Evolutionary conservation across 2,329 filamentous ascomycete genomes (phyloP).

Genomic region (Microdochium paspali): DNA sequence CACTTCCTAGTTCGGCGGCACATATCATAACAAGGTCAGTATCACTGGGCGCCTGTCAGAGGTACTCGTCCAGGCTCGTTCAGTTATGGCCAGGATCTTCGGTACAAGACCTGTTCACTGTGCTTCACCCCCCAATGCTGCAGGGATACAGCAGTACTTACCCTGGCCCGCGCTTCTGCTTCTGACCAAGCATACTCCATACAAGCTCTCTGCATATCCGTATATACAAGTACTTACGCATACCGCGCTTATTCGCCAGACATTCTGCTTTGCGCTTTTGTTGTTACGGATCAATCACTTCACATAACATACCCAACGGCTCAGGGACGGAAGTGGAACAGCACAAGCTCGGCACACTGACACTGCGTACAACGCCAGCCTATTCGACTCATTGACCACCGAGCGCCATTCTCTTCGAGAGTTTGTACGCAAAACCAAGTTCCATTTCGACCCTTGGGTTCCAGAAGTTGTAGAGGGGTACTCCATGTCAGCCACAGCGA

Average conservation of each 20-base stretch:
- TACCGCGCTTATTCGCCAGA: neutral
- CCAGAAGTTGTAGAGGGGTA: conserved; percentile 28
- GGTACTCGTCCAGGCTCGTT: neutral
- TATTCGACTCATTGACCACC: too few species aligned
- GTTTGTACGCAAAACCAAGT: too few species aligned
- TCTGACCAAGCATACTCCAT: neutral
- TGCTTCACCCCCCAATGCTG: neutral
- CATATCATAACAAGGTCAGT: neutral
- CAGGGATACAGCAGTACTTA: neutral
- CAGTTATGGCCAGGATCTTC: neutral
- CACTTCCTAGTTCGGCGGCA: neutral
- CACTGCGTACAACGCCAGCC: too few species aligned
- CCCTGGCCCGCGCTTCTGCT: neutral
- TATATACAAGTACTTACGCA: neutral
- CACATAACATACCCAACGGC: too few species aligned
- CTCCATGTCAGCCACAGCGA: conserved; percentile 52
- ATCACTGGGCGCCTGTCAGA: neutral
- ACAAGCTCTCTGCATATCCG: neutral
- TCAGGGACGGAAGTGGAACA: too few species aligned
- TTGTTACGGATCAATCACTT: neutral
- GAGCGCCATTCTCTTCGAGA: too few species aligned
- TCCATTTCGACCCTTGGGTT: neutral
- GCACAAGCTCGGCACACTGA: too few species aligned
- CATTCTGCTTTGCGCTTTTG: neutral
- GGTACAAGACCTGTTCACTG: neutral